Evolutionary conservation across 352 stramenopile genomes (phyloP).

Genomic region (Phytophthora litchii): DNA sequence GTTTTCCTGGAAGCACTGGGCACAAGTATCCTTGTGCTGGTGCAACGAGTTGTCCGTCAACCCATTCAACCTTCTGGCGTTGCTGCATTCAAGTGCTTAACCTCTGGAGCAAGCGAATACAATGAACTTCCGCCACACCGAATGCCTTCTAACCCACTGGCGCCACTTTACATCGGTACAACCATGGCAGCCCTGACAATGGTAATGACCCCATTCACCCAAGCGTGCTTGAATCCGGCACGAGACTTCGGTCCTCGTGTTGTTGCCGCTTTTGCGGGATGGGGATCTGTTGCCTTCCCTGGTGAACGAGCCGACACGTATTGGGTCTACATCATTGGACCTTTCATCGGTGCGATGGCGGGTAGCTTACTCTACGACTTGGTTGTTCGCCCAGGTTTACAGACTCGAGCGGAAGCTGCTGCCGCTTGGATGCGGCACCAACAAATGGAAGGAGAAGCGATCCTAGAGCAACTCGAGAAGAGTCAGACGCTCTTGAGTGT

Average conservation of each 20-base stretch:
- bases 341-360: conserved; percentile 54
- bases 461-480: conserved; percentile 41
- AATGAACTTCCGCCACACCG: conserved; percentile 12
- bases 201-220: conserved; percentile 65
- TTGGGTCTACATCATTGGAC: conserved; percentile 75
- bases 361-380: conserved; percentile 64
- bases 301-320: conserved; percentile 50
- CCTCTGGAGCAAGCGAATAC: conserved; percentile 4
- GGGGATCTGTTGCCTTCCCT: conserved; percentile 44
- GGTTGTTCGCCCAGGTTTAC: conserved; percentile 36
- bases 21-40: conserved; percentile 63
- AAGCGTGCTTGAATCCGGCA: conserved; percentile 77
- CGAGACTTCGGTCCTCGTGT: conserved; percentile 78
- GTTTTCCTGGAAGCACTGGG: conserved; percentile 66
- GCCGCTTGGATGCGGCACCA: conserved; percentile 35
- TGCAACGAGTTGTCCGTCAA: conserved; percentile 56
- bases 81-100: conserved; percentile 26
- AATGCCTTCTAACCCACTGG: conserved; percentile 20
- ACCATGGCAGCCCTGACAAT: conserved; percentile 55
- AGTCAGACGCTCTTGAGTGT: conserved; percentile 33
- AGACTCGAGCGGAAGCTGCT: conserved; percentile 31
- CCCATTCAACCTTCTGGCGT: conserved; percentile 30
- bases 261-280: conserved; percentile 65
- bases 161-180: conserved; percentile 59
- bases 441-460: conserved; percentile 37